phyloP scores from a whole-genome alignment of 1,139 yeast genomes.

The Geotrichum cucujoidarum region DNA sequence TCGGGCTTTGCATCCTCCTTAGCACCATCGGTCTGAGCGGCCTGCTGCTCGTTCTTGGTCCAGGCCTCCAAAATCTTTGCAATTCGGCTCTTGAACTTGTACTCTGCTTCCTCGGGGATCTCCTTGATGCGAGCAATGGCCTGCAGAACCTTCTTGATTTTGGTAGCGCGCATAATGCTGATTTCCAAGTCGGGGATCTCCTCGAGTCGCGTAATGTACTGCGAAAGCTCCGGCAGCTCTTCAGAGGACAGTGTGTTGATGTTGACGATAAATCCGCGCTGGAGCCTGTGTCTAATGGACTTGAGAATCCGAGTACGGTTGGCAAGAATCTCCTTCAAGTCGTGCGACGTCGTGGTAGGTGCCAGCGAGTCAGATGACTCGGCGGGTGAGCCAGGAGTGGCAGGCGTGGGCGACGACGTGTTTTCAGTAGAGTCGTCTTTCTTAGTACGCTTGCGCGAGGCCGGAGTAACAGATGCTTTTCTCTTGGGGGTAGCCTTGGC shows the following conservation, averaged over 20 bases:
- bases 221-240: conserved; percentile 27
- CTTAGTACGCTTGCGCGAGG: neutral
- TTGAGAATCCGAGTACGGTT: conserved; percentile 27
- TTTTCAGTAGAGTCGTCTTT: neutral
- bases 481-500: neutral
- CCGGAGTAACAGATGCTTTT: neutral
- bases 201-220: conserved; percentile 31
- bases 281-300: conserved; percentile 33
- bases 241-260: conserved; percentile 26
- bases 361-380: neutral
- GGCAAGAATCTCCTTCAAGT: conserved; percentile 25
- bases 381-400: neutral
- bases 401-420: neutral
- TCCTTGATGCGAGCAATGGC: conserved; percentile 28
- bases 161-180: conserved; percentile 35
- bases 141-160: conserved; percentile 36
- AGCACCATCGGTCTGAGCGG: conserved; percentile 17
- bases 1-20: conserved; percentile 6
- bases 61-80: conserved; percentile 30
- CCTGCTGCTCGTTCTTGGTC: conserved; percentile 25
- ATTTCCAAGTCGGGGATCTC: conserved; percentile 34
- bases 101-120: conserved; percentile 31
- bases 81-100: conserved; percentile 29
- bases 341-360: conserved; percentile 23
- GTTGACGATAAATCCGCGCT: conserved; percentile 32